Evolutionary conservation across 2,329 filamentous ascomycete genomes (phyloP).

Genomic region (Akanthomyces lecanii): DNA sequence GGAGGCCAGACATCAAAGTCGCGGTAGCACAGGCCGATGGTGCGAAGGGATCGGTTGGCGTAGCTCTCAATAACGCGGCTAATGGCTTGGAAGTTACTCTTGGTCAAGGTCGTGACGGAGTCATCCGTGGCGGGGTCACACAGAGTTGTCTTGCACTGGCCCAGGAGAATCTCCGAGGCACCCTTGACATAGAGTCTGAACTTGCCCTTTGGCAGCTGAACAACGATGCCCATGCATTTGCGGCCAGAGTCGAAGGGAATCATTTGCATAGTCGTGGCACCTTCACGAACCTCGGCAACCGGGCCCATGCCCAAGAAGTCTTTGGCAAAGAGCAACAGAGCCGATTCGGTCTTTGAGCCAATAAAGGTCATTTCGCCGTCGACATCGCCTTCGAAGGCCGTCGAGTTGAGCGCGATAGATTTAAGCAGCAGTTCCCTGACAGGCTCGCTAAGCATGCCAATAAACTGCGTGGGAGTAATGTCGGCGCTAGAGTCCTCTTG

Average conservation of each 20-base stretch:
- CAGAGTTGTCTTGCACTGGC: constrained; percentile 50
- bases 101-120: constrained; percentile 41
- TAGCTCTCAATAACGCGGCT: constrained; percentile 70
- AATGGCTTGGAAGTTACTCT: constrained; percentile 53
- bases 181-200: constrained; percentile 60
- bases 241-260: constrained; percentile 72
- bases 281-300: constrained; percentile 60
- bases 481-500: constrained; percentile 32
- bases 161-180: constrained; percentile 60
- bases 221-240: constrained; percentile 65
- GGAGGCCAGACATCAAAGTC: constrained; percentile 87
- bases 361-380: constrained; percentile 64
- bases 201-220: constrained; percentile 46
- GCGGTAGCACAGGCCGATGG: constrained; percentile 77
- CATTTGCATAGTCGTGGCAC: constrained; percentile 56
- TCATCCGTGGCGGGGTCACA: constrained; percentile 45
- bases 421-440: constrained; percentile 53
- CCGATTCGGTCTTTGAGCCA: constrained; percentile 74
- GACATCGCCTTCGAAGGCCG: constrained; percentile 71
- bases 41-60: constrained; percentile 74
- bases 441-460: constrained; percentile 40
- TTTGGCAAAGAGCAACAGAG: constrained; percentile 64
- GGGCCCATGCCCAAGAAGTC: constrained; percentile 64
- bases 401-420: constrained; percentile 64
- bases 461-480: constrained; percentile 43